Percentiles rank a stretch among this genome's conserved stretches.
Evolutionary conservation across 768 basidiomycete genomes (phyloP).

Genomic region (Pleurotus citrinopileatus): DNA sequence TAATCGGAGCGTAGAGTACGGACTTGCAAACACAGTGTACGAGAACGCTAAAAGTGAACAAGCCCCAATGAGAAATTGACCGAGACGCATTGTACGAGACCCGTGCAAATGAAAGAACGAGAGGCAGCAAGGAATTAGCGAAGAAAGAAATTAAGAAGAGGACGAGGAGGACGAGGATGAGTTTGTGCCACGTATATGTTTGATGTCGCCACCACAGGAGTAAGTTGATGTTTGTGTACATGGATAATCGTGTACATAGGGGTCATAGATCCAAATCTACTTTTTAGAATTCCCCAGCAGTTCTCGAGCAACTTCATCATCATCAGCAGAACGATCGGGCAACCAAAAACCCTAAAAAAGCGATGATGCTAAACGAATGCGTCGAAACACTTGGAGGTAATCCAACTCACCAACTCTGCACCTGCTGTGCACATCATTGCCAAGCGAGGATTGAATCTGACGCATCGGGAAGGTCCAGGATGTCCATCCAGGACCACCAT

Average conservation of each 20-base stretch:
- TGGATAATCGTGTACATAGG: background rate
- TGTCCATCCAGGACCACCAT: constrained; percentile 67
- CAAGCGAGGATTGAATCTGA: constrained; percentile 85
- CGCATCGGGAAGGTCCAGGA: constrained; percentile 79
- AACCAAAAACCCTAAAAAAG: constrained; percentile 20
- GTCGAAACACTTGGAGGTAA: constrained; percentile 1
- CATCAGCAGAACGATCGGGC: constrained; percentile 34
- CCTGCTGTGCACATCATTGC: constrained; percentile 89
- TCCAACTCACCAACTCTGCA: constrained; percentile 65
- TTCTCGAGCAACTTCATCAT: constrained; percentile 69
- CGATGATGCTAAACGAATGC: background rate
- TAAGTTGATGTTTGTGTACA: background rate
- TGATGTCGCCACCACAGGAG: background rate
- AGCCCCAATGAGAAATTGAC: constrained; percentile 13
- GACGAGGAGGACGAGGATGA: background rate
- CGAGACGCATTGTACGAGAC: constrained; percentile 18
- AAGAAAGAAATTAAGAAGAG: background rate
- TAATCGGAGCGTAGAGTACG: constrained; percentile 12
- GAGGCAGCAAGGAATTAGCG: background rate
- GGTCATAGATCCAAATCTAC: background rate
- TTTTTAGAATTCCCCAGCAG: constrained; percentile 52
- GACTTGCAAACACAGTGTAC: constrained; percentile 18
- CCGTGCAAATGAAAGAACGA: background rate
- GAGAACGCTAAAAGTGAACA: constrained; percentile 13
- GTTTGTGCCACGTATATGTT: constrained; percentile 5